Conservation (phyloP, 1,139 yeast genomes). For the Scheffersomyces stambukii region DNA sequence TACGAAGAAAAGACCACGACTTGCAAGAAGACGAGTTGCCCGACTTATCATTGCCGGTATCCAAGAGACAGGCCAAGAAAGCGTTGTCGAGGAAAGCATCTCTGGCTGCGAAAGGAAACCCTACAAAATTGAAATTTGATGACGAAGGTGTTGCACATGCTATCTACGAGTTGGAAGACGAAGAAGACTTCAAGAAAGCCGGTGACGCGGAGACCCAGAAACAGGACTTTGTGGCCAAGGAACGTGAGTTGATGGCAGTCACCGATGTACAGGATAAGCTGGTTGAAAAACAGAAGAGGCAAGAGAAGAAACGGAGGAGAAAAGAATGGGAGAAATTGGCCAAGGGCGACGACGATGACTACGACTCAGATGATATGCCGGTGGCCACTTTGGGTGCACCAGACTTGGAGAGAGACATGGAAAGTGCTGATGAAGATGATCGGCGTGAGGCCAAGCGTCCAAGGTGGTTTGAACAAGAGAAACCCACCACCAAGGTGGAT, state of each 20-base stretch:
- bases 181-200: slow-evolving; percentile 72
- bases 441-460: slow-evolving; percentile 50
- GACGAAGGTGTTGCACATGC: slow-evolving; percentile 94
- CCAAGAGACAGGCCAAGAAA: slow-evolving; percentile 83
- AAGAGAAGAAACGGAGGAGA: slow-evolving; percentile 85
- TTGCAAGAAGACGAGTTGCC: slow-evolving; percentile 65
- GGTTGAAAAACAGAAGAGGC: slow-evolving; percentile 76
- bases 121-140: slow-evolving; percentile 81
- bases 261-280: slow-evolving; percentile 78
- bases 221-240: slow-evolving; percentile 60
- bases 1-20: slow-evolving; percentile 73
- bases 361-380: slow-evolving; percentile 17
- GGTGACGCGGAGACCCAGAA: slow-evolving; percentile 77
- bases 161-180: slow-evolving; percentile 84
- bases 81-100: slow-evolving; percentile 85
- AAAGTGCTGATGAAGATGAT: slow-evolving; percentile 30
- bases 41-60: slow-evolving; percentile 55
- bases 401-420: slow-evolving; percentile 50
- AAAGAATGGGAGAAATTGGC: slow-evolving; percentile 57
- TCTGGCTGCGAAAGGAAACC: slow-evolving; percentile 58
- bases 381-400: slow-evolving; percentile 21
- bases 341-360: slow-evolving; percentile 24
- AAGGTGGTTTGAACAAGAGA: slow-evolving; percentile 51
- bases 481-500: slow-evolving; percentile 19
- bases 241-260: slow-evolving; percentile 60